Evolutionary conservation across 2,329 filamentous ascomycete species (phyloP).

Genomic region (Didymella pomorum): DNA sequence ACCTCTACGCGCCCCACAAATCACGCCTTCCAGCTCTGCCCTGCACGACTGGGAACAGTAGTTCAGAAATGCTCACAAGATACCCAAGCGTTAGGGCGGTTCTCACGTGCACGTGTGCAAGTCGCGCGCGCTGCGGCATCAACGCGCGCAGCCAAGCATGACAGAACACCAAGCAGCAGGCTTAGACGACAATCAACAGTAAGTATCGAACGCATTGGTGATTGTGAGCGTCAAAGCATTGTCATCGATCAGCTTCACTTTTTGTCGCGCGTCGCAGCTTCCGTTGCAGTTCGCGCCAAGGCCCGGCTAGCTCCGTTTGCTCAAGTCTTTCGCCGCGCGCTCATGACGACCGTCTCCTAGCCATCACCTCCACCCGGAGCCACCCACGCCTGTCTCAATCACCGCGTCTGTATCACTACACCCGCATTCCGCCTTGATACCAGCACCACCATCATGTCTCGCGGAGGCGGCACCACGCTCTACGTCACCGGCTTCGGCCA

Average conservation of each 20-base stretch:
- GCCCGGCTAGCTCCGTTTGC: conserved; percentile 16
- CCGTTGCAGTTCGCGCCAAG: conserved; percentile 9
- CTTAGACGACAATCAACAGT: neutral
- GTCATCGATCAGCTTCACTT: neutral
- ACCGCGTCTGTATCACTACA: conserved; percentile 23
- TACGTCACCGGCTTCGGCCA: conserved; percentile 99
- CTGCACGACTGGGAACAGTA: neutral
- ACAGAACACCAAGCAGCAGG: neutral
- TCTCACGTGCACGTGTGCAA: neutral
- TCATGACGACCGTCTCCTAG: conserved; percentile 24
- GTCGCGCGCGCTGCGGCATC: neutral
- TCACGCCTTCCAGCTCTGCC: neutral
- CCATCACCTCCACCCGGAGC: conserved; percentile 21
- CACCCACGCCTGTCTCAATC: conserved; percentile 23
- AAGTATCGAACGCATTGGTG: neutral
- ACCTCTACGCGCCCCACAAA: neutral
- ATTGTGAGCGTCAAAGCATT: neutral
- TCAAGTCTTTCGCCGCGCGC: conserved; percentile 21
- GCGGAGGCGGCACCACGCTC: conserved; percentile 87
- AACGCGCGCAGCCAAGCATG: neutral
- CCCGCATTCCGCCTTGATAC: conserved; percentile 14
- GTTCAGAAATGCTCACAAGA: neutral
- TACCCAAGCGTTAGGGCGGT: neutral
- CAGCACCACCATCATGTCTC: conserved; percentile 72
- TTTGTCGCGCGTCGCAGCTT: conserved; percentile 5